A percentile compares a stretch with the other conserved stretches of the same genome.
These are phyloP conservation scores for Xanthoparmelia taractica DNA, from an alignment of 495 filamentous ascomycete species.

Conservation along the genomic window DNA sequence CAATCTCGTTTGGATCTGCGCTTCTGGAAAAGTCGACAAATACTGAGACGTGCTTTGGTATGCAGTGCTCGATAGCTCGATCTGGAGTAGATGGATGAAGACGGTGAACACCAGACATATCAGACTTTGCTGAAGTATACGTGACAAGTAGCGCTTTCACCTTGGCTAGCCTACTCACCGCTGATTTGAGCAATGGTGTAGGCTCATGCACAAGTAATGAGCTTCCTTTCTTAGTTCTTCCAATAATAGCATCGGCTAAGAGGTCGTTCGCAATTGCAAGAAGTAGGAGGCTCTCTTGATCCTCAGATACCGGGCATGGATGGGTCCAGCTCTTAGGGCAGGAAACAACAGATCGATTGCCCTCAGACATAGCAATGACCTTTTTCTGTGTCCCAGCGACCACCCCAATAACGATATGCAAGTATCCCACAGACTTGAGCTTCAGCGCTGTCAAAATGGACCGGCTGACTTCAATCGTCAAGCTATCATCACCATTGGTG, in stretches of 20 bases:
- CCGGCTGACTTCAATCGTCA: background rate
- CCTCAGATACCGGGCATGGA: background rate
- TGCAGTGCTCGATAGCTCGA: background rate
- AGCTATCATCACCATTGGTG: background rate
- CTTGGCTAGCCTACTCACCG: background rate
- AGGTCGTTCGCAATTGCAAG: background rate
- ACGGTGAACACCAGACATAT: background rate
- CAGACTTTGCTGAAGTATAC: background rate
- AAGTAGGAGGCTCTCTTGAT: slow-evolving; percentile 1
- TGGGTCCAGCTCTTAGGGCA: background rate
- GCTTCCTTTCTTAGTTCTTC: background rate
- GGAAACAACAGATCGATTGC: slow-evolving; percentile 4
- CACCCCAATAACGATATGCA: background rate
- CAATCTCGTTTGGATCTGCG: background rate
- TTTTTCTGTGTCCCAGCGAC: background rate
- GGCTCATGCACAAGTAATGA: background rate
- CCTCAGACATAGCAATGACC: slow-evolving; percentile 5
- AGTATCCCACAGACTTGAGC: background rate
- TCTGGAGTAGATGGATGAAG: background rate
- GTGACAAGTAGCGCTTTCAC: background rate
- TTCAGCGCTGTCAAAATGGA: background rate
- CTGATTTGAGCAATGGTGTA: background rate
- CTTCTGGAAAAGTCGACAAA: background rate
- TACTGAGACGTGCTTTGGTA: background rate
- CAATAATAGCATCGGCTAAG: background rate